These are phyloP conservation scores for Schizosaccharomyces versatilis DNA, from an alignment of 1,139 yeast genomes.

Conservation along the genomic window DNA sequence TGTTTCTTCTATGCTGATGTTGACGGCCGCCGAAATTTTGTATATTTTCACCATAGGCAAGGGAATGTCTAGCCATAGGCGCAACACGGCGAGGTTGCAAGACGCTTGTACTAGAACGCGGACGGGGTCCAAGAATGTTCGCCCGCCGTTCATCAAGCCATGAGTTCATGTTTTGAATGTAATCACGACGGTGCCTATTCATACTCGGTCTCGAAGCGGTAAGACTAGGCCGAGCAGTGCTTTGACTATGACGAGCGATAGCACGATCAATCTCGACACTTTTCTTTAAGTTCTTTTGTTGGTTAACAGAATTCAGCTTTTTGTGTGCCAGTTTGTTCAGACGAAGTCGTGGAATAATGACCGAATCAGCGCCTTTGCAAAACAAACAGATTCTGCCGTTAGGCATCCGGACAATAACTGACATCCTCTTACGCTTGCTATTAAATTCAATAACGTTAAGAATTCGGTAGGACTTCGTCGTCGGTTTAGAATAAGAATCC, in stretches of 20 bases:
- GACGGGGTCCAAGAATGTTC: background rate
- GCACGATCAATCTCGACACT: conserved; percentile 64
- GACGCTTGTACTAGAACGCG: background rate
- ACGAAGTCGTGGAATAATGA: conserved; percentile 56
- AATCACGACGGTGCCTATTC: background rate
- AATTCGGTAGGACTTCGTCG: conserved; percentile 45
- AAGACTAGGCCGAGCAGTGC: conserved; percentile 14
- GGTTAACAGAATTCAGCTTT: conserved; percentile 43
- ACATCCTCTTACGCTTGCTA: conserved; percentile 82
- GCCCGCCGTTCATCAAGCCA: background rate
- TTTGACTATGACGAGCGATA: conserved; percentile 23
- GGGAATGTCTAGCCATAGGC: conserved; percentile 9
- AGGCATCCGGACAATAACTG: conserved; percentile 60
- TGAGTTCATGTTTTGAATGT: background rate
- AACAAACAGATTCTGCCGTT: conserved; percentile 49
- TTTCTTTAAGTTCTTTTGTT: conserved; percentile 40
- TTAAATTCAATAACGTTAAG: conserved; percentile 69
- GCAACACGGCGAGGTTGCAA: background rate
- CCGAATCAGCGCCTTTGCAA: conserved; percentile 90
- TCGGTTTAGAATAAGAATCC: conserved; percentile 50
- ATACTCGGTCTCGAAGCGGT: conserved; percentile 11
- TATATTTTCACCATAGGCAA: conserved; percentile 8
- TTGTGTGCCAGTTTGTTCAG: conserved; percentile 35
- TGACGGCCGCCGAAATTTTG: background rate
- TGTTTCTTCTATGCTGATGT: background rate